These are phyloP conservation scores for Chrysoporthe cubensis DNA, from an alignment of 2,329 filamentous ascomycete genomes.

Conservation along the genomic window DNA sequence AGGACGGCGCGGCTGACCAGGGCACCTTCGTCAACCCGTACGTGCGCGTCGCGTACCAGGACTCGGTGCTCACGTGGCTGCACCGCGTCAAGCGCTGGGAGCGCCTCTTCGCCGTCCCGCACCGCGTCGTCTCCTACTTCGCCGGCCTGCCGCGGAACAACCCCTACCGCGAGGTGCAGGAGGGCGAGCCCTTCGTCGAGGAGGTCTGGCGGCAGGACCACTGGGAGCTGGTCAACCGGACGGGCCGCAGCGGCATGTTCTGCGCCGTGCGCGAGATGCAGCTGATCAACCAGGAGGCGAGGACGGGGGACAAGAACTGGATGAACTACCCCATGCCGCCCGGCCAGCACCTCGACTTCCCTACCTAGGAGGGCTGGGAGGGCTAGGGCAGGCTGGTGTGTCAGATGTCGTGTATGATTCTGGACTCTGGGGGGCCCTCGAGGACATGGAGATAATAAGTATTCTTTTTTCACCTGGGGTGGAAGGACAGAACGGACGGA, in stretches of 20 bases:
- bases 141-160: conserved; percentile 63
- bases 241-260: conserved; percentile 56
- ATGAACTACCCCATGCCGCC: conserved; percentile 39
- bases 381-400: not conserved
- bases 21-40: conserved; percentile 77
- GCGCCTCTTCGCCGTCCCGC: conserved; percentile 62
- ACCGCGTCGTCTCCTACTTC: conserved; percentile 60
- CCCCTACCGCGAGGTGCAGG: conserved; percentile 60
- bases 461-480: too few relatives aligned
- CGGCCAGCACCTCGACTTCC: conserved; percentile 40
- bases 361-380: conserved; percentile 28
- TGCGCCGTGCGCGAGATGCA: conserved; percentile 59
- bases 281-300: conserved; percentile 37
- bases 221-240: conserved; percentile 48
- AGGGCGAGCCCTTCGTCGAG: conserved; percentile 58
- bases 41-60: conserved; percentile 71
- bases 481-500: too few relatives aligned
- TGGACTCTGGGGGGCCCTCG: too few relatives aligned
- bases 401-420: not conserved
- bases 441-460: too few relatives aligned
- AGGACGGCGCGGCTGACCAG: conserved; percentile 46
- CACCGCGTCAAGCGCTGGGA: conserved; percentile 66
- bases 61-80: conserved; percentile 60
- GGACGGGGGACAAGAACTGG: conserved; percentile 41
- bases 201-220: conserved; percentile 51